Evolutionary conservation across 1,284 basidiomycete species (phyloP).

Genomic region (Omphalotus olearius): DNA sequence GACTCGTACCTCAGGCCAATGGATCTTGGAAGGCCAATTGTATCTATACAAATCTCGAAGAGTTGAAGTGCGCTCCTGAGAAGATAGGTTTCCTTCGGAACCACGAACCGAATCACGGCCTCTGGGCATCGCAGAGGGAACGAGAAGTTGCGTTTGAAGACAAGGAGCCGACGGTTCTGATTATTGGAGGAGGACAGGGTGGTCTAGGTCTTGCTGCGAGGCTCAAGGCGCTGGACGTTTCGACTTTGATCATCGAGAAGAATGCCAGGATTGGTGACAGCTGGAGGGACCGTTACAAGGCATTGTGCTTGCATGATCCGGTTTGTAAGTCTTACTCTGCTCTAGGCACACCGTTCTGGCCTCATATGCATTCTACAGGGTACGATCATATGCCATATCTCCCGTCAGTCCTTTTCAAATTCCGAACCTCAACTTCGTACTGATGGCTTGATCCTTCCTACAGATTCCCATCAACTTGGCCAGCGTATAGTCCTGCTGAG

Average conservation of each 20-base stretch:
- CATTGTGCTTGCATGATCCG: slow-evolving; percentile 51
- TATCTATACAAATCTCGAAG: slow-evolving; percentile 59
- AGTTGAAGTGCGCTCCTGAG: slow-evolving; percentile 41
- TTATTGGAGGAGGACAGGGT: slow-evolving; percentile 65
- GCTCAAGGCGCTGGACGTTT: slow-evolving; percentile 46
- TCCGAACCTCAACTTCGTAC: too few species aligned
- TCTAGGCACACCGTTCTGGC: background rate
- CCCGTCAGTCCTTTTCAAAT: too few species aligned
- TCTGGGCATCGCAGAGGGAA: slow-evolving; percentile 28
- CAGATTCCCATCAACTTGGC: slow-evolving; percentile 16
- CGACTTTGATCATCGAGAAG: slow-evolving; percentile 48
- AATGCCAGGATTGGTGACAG: slow-evolving; percentile 46
- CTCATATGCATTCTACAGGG: slow-evolving; percentile 29
- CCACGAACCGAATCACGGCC: slow-evolving; percentile 29
- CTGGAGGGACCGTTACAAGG: slow-evolving; percentile 50
- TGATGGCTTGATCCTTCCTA: background rate
- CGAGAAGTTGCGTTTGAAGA: slow-evolving; percentile 35
- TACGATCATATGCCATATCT: slow-evolving; percentile 56
- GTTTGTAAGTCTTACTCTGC: slow-evolving; percentile 37
- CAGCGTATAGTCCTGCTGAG: slow-evolving; percentile 11
- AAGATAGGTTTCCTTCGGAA: slow-evolving; percentile 34
- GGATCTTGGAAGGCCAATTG: slow-evolving; percentile 56
- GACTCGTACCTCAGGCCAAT: slow-evolving; percentile 42
- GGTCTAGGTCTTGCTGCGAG: slow-evolving; percentile 57
- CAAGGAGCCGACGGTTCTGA: slow-evolving; percentile 41